phyloP scores from a whole-genome alignment of 1,284 basidiomycete species.

The Naganishia sp. region DNA sequence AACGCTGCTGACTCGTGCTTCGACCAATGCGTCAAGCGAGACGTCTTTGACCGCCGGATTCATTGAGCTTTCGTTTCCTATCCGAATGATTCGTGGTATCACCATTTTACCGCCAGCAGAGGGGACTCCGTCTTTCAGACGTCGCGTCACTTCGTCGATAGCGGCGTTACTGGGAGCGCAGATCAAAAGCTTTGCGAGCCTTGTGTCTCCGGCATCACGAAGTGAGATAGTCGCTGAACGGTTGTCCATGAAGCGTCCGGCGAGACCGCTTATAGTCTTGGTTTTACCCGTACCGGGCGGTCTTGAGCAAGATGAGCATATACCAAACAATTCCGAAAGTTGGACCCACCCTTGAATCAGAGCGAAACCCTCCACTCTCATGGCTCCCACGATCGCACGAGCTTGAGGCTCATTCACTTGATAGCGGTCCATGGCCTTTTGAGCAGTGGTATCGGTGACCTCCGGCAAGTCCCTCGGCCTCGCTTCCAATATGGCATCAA shows the following conservation, averaged over 20 bases:
- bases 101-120: constrained; percentile 62
- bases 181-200: constrained; percentile 75
- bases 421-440: constrained; percentile 69
- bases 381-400: constrained; percentile 76
- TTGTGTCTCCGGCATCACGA: constrained; percentile 56
- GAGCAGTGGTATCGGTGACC: constrained; percentile 62
- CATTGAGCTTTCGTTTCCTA: constrained; percentile 78
- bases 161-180: constrained; percentile 99
- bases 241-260: constrained; percentile 74
- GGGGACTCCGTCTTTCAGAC: constrained; percentile 76
- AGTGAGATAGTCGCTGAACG: constrained; percentile 60
- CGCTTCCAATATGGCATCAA: constrained; percentile 69
- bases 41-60: constrained; percentile 82
- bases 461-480: constrained; percentile 59
- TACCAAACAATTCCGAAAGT: not conserved
- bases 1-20: constrained; percentile 66
- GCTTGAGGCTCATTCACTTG: constrained; percentile 94
- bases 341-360: constrained; percentile 86
- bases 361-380: constrained; percentile 76
- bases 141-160: constrained; percentile 91
- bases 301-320: constrained; percentile 55
- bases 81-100: constrained; percentile 78
- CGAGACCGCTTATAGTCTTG: constrained; percentile 94
- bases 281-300: constrained; percentile 99
- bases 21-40: constrained; percentile 81